Base-by-base conservation (phyloP, 345 rosid species). In the Toxicodendron radicans region DNA sequence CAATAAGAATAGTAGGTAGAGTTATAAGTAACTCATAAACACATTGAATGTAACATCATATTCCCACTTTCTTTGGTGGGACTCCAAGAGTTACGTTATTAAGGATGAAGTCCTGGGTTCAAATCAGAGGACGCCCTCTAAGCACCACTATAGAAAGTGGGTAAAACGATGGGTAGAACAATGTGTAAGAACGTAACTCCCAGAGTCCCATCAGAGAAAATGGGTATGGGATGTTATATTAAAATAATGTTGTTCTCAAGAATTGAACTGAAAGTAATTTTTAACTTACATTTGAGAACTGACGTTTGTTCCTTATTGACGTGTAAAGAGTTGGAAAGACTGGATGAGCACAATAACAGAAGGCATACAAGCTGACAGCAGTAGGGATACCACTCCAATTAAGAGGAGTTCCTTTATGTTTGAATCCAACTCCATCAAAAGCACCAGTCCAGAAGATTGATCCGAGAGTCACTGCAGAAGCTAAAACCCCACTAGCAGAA, bases 331-430 rank as follows among this genome's bases (percentile, higher is more conserved):
- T 89, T 5, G 98, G 98, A 68, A 92, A 94, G 53, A 94, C 95
- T 0, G 98, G 98, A 77, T 94, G 98, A 1, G 97, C 97, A 27
- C 98, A 91, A 18, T 86, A 94, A 73, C 98, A 94, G 81, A 94
- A 94, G n/a, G 89, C 86, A 33, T 89, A 94, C 74, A 94, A 87
- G 76, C 98, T 94, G 58, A 94, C 81, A 0, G 98, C 89, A 10
- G 92, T 91, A 2, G 92, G 82, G 32, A 92, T 74, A 77, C 97
- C 95, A 14, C 71, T 76, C 86, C 79, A 79, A 48, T 86, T 83
- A 27, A 94, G 45, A 2, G 74, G 48, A 10, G 68, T 75, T 35
- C 92, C 95, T 52, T 68, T 80, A 5, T 84, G 83, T 16, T 79
- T 82, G 62, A 89, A 89, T 30, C 97, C 98, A 56, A 92, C 73